Percentiles rank a stretch among this genome's conserved stretches.
Conservation (phyloP, 371 early-diverging fungal genomes). For the Basidiobolus meristosporus region DNA sequence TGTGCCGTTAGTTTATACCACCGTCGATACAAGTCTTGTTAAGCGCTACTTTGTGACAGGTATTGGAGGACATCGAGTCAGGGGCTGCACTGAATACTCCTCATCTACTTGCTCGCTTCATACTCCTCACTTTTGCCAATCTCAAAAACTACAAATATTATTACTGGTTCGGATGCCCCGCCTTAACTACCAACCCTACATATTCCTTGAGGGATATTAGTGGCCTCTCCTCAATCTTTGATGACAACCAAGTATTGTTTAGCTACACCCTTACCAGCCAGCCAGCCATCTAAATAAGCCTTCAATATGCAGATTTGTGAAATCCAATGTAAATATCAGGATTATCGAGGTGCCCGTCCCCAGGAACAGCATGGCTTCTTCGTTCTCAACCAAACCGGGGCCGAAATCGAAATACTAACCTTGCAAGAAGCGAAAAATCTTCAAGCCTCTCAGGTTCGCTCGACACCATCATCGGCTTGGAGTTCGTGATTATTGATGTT, state of each 20-base stretch:
- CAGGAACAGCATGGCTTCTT: no score
- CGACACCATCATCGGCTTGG: neutral
- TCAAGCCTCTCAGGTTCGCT: neutral
- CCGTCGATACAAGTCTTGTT: neutral
- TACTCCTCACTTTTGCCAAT: constrained; percentile 76
- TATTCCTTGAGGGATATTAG: neutral
- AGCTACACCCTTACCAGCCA: constrained; percentile 6
- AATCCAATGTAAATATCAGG: constrained; percentile 6
- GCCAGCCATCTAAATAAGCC: constrained; percentile 4
- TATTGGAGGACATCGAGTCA: constrained; percentile 40
- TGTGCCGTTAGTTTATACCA: neutral
- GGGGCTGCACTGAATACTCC: constrained; percentile 44
- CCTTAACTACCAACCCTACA: constrained; percentile 11
- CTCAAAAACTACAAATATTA: constrained; percentile 81
- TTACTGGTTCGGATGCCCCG: constrained; percentile 89
- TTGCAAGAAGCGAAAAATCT: neutral
- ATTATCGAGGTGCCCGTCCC: no score
- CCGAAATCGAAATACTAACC: constrained; percentile 6
- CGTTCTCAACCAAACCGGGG: constrained; percentile 8
- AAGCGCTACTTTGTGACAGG: constrained; percentile 11
- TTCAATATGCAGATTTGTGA: constrained; percentile 6
- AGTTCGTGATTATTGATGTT: neutral
- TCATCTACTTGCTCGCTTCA: constrained; percentile 32
- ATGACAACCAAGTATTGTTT: constrained; percentile 8
- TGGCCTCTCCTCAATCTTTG: constrained; percentile 7